Base-by-base conservation (phyloP, 2,329 filamentous ascomycete genomes). In the Chaetomiaceae sp. region DNA sequence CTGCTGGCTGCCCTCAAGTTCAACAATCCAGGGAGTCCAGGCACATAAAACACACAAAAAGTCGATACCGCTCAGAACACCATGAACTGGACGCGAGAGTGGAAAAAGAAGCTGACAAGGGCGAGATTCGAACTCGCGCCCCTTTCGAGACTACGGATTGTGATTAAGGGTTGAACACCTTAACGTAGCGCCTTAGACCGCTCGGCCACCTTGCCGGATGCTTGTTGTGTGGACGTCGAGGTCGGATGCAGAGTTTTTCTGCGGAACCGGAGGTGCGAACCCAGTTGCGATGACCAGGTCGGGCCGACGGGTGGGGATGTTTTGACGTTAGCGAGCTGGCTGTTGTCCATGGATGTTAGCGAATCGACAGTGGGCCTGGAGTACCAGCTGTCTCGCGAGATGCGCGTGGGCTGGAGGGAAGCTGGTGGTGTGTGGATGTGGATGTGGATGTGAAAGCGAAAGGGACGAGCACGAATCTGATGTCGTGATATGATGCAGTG, bases 111-210 rank as follows among this genome's bases (percentile, higher is more conserved):
- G 31, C 19, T 55, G 53, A 55, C 53, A 55, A 55, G 49, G 23
- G 53, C 51, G 48, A 43, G 53, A 55, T 55, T 55, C 53, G 48
- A 55, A 52, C 53, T 38, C 53, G 51, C 53, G 53, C 53, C 53
- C 53, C 20, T 55, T 52, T 16, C 43, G 43, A 19, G 53, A 55
- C 53, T 46, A 55, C 53, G 53, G 53, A 54, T 33, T 27, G 14
- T 33, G 33, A 52, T 55, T 55, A 55, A 55, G 53, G 49, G 31
- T 51, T 39, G 9, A 48, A 47, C 20, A 48, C 53, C 48, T 49
- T 55, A 55, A 55, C 53, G 53, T 55, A 46, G 53, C 53, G 53
- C 53, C 53, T 55, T 55, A 34, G 53, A 55, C 53, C 53, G 49
- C 53, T 55, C 49, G 53, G 53, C 53, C 49, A 55, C 23, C 49